These are phyloP conservation scores for Hordeum pubiflorum DNA, from an alignment of 202 grass and related monocot species.

Conservation along the genomic window DNA sequence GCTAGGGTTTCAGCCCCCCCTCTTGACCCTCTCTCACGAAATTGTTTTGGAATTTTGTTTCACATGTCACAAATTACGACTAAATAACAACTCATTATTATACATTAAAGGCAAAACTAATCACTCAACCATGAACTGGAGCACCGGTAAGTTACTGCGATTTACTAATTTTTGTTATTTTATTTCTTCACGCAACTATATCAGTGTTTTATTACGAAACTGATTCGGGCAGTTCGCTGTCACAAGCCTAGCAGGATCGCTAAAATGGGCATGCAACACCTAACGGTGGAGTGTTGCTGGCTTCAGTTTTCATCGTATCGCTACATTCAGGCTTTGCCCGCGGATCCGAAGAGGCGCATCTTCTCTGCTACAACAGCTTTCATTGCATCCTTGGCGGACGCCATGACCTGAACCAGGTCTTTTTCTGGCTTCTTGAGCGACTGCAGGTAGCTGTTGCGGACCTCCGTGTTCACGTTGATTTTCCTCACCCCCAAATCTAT, in stretches of 20 bases:
- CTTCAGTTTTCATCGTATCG: not conserved
- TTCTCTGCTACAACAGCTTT: conserved; percentile 75
- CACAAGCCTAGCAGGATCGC: not conserved
- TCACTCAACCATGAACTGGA: not conserved
- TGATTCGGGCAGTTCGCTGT: not conserved
- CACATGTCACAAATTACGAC: not conserved
- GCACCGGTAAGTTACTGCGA: not conserved
- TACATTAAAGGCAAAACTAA: not conserved
- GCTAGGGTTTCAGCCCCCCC: no score
- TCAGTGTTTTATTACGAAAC: not conserved
- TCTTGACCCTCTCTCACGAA: no score
- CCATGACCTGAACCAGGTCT: conserved; percentile 77
- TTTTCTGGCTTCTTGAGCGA: conserved; percentile 67
- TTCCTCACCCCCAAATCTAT: conserved; percentile 84
- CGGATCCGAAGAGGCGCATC: conserved; percentile 73
- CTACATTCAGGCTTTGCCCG: conserved; percentile 63
- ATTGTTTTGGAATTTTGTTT: not conserved
- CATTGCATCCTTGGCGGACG: conserved; percentile 76
- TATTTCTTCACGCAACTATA: not conserved
- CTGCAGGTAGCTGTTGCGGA: conserved; percentile 76
- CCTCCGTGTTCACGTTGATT: conserved; percentile 97
- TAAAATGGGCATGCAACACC: not conserved
- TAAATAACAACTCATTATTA: not conserved
- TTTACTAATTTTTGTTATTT: not conserved
- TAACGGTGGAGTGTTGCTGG: not conserved